Percentiles rank a stretch among this genome's conserved stretches.
phyloP scores from a whole-genome alignment of 2,329 filamentous ascomycete species.

The Beauveria scarabaeidicola region DNA sequence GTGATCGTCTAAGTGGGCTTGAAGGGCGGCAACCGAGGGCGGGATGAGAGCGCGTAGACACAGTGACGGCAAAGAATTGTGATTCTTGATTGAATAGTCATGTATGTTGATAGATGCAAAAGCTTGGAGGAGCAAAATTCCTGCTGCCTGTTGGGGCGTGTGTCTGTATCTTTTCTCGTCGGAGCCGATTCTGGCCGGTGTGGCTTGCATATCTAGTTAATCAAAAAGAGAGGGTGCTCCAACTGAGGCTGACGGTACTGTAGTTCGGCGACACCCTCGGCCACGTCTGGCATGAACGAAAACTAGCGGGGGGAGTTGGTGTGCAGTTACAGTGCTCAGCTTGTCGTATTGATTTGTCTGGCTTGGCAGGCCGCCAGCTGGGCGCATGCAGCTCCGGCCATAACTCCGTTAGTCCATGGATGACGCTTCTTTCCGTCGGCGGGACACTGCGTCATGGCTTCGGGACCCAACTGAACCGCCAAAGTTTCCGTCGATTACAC shows the following conservation, averaged over 20 bases:
- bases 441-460: constrained; percentile 1
- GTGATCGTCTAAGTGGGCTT: constrained; percentile 9
- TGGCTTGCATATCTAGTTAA: constrained; percentile 7
- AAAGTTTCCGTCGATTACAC: background rate
- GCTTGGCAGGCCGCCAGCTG: background rate
- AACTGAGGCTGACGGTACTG: background rate
- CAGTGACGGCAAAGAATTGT: background rate
- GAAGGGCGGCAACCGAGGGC: background rate
- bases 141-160: background rate
- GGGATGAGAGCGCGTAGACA: background rate
- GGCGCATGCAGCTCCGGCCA: background rate
- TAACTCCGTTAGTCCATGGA: background rate
- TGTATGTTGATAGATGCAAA: background rate
- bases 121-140: background rate
- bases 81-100: background rate
- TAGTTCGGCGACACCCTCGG: constrained; percentile 1
- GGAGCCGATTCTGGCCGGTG: constrained; percentile 3
- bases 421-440: constrained; percentile 1
- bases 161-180: background rate
- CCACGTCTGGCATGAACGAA: background rate
- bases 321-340: background rate
- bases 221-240: background rate
- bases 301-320: background rate
- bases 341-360: background rate
- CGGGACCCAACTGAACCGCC: background rate